Evolutionary conservation across 306 rosid species (phyloP).

Genomic region (Cicer bijugum): DNA sequence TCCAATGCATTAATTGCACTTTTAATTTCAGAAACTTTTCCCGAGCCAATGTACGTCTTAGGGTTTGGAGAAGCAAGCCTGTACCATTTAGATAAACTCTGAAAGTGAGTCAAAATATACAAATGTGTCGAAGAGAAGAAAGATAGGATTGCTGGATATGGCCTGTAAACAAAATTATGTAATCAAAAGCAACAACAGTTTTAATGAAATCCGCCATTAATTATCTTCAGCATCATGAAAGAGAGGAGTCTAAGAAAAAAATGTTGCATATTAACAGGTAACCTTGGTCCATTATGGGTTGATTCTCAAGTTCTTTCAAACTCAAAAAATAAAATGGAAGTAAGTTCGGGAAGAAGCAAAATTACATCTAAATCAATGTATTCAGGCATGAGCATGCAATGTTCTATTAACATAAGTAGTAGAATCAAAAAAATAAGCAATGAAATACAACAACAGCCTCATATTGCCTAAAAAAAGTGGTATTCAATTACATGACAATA

Average conservation of each 20-base stretch:
- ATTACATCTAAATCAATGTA: slow-evolving; percentile 5
- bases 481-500: not conserved
- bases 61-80: slow-evolving; percentile 85
- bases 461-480: slow-evolving; percentile 8
- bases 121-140: slow-evolving; percentile 29
- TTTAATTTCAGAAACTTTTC: slow-evolving; percentile 94
- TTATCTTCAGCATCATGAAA: slow-evolving; percentile 16
- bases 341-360: not conserved
- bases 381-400: not conserved
- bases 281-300: not conserved
- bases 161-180: not conserved
- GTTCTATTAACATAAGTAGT: slow-evolving; percentile 11
- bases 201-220: not conserved
- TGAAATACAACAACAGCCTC: not conserved
- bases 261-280: not conserved
- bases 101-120: slow-evolving; percentile 37
- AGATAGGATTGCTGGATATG: slow-evolving; percentile 9
- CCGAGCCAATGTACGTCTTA: slow-evolving; percentile 93
- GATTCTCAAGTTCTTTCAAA: slow-evolving; percentile 8
- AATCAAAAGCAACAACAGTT: slow-evolving; percentile 8
- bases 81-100: slow-evolving; percentile 43
- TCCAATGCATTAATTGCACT: slow-evolving; percentile 77
- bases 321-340: slow-evolving; percentile 5
- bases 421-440: not conserved
- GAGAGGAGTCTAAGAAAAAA: not conserved